Evolutionary conservation across 2,329 filamentous ascomycete genomes (phyloP), one percentile per base, ranked within the genome.

Genomic region (Blastomyces gilchristii): DNA sequence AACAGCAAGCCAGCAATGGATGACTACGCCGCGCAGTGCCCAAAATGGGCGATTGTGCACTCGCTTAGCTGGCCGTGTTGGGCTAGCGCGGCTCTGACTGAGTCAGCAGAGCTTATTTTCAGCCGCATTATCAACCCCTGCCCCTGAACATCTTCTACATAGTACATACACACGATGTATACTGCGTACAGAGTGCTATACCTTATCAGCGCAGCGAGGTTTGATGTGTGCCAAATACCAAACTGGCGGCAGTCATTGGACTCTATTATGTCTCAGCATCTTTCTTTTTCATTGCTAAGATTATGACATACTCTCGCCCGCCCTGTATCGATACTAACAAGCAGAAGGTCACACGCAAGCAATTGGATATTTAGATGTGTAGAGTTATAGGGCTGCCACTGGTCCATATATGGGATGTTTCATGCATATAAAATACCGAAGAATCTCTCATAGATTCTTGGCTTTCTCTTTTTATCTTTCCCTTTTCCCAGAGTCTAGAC

Each of bases 11-110:
- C 25, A 16, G 28, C 18, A 2, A 22, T 3, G 49, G 45, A 45
- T 61, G 59, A 47, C 47, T 41, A 45, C 25, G 28, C 31, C 50
- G 25, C 34, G 45, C 34, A 37, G 43, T 37, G 43, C 49, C 41
- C 60, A 39, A 53, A 68, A 74, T 75, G 71, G 71, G 71, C 53
- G 37, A 69, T 74, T 68, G 68, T 74, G 69, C 73, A 72, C 73
- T 76, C 74, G 74, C 74, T 76, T 73, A 74, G 60, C 64, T 68
- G 63, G 59, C 70, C 66, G 47, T 67, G 72, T 69, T 63, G 63
- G 69, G 66, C 47, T 67, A 66, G 65, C 34, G 53, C 9, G 2
- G 41, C 4, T 0, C 22, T 0, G 2, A 47, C 22, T 61, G 59
- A 52, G 45, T 61, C 50, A 61, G 59, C 50, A 9, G 6, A 61